Evolutionary conservation across 2,329 filamentous ascomycete genomes (phyloP).

Genomic region (Tolypocladium capitatum): DNA sequence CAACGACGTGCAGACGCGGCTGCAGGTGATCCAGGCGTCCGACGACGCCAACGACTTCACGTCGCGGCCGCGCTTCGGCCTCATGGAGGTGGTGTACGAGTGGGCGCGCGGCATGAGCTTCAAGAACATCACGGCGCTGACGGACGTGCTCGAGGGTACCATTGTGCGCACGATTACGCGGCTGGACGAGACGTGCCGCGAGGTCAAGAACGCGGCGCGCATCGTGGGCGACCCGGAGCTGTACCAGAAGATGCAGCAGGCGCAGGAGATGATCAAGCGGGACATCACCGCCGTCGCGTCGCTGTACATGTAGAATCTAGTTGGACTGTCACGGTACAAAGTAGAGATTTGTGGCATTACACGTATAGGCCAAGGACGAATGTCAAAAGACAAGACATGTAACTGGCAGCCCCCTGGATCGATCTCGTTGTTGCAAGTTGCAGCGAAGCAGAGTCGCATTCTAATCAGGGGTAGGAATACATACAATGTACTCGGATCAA

Average conservation of each 20-base stretch:
- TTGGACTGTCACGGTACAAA: neutral
- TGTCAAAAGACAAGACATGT: neutral
- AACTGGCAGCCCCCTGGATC: neutral
- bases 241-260: slow-evolving; percentile 92
- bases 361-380: neutral
- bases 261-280: slow-evolving; percentile 94
- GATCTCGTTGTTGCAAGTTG: neutral
- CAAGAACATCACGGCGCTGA: slow-evolving; percentile 91
- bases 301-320: slow-evolving; percentile 57
- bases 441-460: neutral
- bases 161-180: slow-evolving; percentile 92
- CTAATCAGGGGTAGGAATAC: neutral
- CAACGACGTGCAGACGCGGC: slow-evolving; percentile 73
- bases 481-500: neutral
- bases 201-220: slow-evolving; percentile 92
- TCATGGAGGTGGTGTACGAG: slow-evolving; percentile 96
- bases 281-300: slow-evolving; percentile 86
- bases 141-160: slow-evolving; percentile 91
- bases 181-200: slow-evolving; percentile 88
- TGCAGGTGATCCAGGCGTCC: slow-evolving; percentile 81
- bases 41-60: slow-evolving; percentile 92
- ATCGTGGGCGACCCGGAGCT: slow-evolving; percentile 89
- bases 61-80: slow-evolving; percentile 72
- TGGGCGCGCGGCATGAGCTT: slow-evolving; percentile 98
- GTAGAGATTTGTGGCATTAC: neutral